Evolutionary conservation across 805 yeast genomes (phyloP).

Genomic region (Zygoascus biomembranicola): DNA sequence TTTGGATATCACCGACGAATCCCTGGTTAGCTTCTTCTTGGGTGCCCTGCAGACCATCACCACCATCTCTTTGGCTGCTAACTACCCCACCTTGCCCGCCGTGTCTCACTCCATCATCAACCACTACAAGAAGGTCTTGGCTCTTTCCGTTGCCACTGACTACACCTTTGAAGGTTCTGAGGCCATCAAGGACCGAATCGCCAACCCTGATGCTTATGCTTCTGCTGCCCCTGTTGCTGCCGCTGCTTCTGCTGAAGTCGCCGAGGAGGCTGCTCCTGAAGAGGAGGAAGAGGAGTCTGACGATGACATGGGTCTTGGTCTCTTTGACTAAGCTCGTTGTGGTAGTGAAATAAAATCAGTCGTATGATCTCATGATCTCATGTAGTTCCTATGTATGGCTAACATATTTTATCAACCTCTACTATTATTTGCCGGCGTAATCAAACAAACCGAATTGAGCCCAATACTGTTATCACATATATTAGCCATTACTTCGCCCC

Average conservation of each 20-base stretch:
- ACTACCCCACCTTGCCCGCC: slow-evolving; percentile 99
- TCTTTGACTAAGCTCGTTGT: slow-evolving; percentile 70
- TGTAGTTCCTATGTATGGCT: too few relatives aligned
- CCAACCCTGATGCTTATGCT: slow-evolving; percentile 99
- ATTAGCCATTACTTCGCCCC: too few relatives aligned
- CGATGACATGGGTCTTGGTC: slow-evolving; percentile 95
- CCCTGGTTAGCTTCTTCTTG: slow-evolving; percentile 85
- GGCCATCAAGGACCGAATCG: slow-evolving; percentile 98
- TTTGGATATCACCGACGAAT: slow-evolving; percentile 97
- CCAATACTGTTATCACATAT: too few relatives aligned
- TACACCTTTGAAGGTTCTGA: slow-evolving; percentile 99
- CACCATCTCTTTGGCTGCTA: slow-evolving; percentile 92
- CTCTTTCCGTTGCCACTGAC: slow-evolving; percentile 96
- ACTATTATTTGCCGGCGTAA: too few relatives aligned
- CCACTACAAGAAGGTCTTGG: slow-evolving; percentile 98
- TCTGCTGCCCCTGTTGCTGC: slow-evolving; percentile 98
- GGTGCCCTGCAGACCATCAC: slow-evolving; percentile 91
- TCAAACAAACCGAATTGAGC: too few relatives aligned
- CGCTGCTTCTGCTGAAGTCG: slow-evolving; percentile 54
- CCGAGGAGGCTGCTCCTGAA: slow-evolving; percentile 62
- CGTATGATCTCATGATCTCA: neutral
- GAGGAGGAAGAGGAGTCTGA: slow-evolving; percentile 59
- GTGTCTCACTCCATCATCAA: slow-evolving; percentile 98
- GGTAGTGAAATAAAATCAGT: neutral
- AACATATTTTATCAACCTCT: too few relatives aligned